Base-by-base conservation (phyloP, 768 basidiomycete species). In the Candolleomyces efflorescens region DNA sequence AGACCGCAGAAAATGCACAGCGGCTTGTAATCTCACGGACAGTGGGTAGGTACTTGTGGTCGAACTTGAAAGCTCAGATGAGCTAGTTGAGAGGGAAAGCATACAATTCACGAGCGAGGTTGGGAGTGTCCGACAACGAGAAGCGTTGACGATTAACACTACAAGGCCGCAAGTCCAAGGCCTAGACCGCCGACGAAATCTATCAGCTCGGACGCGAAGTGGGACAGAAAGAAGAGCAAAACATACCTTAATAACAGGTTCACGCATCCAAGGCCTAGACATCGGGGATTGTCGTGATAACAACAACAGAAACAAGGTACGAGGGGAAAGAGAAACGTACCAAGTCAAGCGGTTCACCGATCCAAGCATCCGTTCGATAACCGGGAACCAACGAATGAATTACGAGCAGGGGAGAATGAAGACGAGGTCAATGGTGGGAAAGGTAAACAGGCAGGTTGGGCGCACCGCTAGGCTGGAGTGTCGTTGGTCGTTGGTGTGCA, bases 21-120 rank as follows among this genome's bases (percentile, higher is more conserved):
- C n/a, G n/a, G n/a, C n/a, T n/a, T n/a, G n/a, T n/a, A n/a, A n/a
- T n/a, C n/a, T n/a, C n/a, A n/a, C n/a, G n/a, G n/a, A n/a, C n/a
- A n/a, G n/a, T n/a, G n/a, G n/a, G n/a, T n/a, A n/a, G n/a, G n/a
- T n/a, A n/a, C n/a, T n/a, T n/a, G n/a, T n/a, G n/a, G n/a, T n/a
- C n/a, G n/a, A n/a, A n/a, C n/a, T n/a, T n/a, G n/a, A n/a, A n/a
- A n/a, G n/a, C n/a, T n/a, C n/a, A n/a, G n/a, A n/a, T n/a, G n/a
- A n/a, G n/a, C n/a, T n/a, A n/a, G n/a, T 23, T 9, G 13, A 7
- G 26, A 36, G 5, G 54, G 17, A 39, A 6, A 64, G 63, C 1
- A 20, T 6, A 0, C 59, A 56, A 2, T 74, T 39, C 38, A 39
- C 38, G 38, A 39, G 38, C 38, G 38, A 39, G 38, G 38, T 39